Evolutionary conservation across 23 red algal species (phyloP), one percentile per base, ranked within the genome.

Genomic region (Gracilariopsis chorda): DNA sequence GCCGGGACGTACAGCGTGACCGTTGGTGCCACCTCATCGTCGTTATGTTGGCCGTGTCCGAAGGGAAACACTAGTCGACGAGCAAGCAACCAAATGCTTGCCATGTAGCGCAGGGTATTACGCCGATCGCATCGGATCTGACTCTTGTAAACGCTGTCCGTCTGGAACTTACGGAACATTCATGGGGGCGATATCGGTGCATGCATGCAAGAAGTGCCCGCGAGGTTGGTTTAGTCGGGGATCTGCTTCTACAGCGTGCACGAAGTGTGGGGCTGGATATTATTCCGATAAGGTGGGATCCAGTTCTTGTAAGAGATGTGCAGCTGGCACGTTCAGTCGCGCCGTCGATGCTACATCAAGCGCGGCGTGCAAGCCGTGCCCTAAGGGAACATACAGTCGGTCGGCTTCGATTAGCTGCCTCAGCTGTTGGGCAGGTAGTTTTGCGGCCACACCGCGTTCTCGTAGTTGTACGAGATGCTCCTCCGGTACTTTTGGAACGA

Each of bases 401-500:
- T 37, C 40, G 32, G 36, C 60, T 3, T 32, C 82, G 11, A 72
- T 34, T 12, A 44, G 39, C 11, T 86, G 82, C 48, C 19, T 17
- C 1, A 14, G 17, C 13, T 86, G 82, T 48, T 33, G n/a, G 20
- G 25, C 62, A 1, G 82, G 82, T 16, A 68, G 41, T 60, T 86
- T 48, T 59, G 44, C 7, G 82, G 71, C 59, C 58, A 47, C 14
- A 16, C 29, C 20, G 82, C 60, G 23, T 44, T 44, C 41, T 42
- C 37, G 35, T 69, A 25, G 0, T n/a, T 86, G 82, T 42, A 68
- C 35, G 12, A 17, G 33, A 32, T 86, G 82, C 30, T 61, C 82
- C 16, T 29, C 51, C 29, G 82, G 82, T 10, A 86, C 82, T 4
- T 86, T 86, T 70, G 61, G 61, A 23, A 86, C 51, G 14, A 36